phyloP scores from a whole-genome alignment of 768 basidiomycete genomes.

The Mycena metata region DNA sequence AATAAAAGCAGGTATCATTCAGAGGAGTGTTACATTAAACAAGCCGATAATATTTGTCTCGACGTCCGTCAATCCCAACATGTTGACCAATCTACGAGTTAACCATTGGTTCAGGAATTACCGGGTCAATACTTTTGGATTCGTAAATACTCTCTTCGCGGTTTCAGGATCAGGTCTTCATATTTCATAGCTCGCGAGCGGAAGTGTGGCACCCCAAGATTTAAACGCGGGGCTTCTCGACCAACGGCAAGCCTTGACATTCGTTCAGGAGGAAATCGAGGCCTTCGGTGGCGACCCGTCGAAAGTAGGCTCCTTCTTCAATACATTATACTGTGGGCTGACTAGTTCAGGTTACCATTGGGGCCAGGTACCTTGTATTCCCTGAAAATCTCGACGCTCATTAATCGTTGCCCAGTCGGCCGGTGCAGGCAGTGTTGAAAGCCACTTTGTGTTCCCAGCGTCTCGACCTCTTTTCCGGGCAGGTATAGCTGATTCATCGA shows the following conservation, averaged over 20 bases:
- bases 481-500: constrained; percentile 65
- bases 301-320: constrained; percentile 53
- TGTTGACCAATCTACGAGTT: not conserved
- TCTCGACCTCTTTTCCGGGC: constrained; percentile 59
- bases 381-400: not conserved
- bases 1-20: constrained; percentile 58
- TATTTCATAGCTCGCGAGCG: constrained; percentile 58
- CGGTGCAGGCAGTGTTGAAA: constrained; percentile 64
- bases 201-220: constrained; percentile 58
- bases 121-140: constrained; percentile 70
- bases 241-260: constrained; percentile 69
- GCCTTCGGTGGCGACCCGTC: constrained; percentile 74
- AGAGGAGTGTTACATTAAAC: constrained; percentile 58
- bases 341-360: constrained; percentile 63
- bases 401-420: constrained; percentile 54
- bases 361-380: constrained; percentile 58
- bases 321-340: not conserved
- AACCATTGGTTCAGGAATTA: constrained; percentile 58
- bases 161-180: not conserved
- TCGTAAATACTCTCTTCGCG: constrained; percentile 51
- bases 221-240: constrained; percentile 74
- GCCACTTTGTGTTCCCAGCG: constrained; percentile 61
- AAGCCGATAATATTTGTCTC: constrained; percentile 73
- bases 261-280: constrained; percentile 75
- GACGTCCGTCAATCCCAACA: constrained; percentile 48